A percentile compares a stretch with the other conserved stretches of the same genome.
Conservation (phyloP, 441 rosid genomes). For the Omphalea diandra region DNA sequence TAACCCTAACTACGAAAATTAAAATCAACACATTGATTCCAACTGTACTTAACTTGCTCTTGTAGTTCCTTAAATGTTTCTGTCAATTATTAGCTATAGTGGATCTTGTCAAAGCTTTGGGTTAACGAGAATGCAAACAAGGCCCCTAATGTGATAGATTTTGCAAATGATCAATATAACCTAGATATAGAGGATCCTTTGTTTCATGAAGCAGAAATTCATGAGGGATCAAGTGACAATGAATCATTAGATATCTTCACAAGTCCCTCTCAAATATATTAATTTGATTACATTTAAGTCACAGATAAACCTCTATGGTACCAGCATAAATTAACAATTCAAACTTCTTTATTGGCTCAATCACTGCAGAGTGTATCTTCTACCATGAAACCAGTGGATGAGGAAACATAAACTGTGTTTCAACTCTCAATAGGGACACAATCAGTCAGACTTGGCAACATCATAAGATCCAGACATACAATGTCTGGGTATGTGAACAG, state of each 20-base stretch:
- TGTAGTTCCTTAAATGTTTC: background rate
- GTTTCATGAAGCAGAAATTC: background rate
- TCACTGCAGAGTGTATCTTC: background rate
- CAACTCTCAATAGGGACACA: background rate
- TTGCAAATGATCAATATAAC: background rate
- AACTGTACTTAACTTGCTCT: too few species aligned
- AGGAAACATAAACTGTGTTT: background rate
- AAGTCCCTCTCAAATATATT: background rate
- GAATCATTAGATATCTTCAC: background rate
- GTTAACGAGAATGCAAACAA: background rate
- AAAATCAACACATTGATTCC: too few species aligned
- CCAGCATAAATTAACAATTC: background rate
- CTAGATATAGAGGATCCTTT: background rate
- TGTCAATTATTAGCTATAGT: background rate
- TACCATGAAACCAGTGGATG: background rate
- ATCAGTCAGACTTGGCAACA: background rate
- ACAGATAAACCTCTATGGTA: background rate
- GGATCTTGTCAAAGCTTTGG: too few species aligned
- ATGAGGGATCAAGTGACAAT: background rate
- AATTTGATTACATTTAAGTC: background rate
- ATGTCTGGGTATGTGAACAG: background rate
- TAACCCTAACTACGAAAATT: too few species aligned
- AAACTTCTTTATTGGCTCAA: background rate
- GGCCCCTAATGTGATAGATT: background rate
- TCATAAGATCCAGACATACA: background rate